Base-by-base conservation (phyloP, 208 protist genomes). In the Trypanosoma vivax region DNA sequence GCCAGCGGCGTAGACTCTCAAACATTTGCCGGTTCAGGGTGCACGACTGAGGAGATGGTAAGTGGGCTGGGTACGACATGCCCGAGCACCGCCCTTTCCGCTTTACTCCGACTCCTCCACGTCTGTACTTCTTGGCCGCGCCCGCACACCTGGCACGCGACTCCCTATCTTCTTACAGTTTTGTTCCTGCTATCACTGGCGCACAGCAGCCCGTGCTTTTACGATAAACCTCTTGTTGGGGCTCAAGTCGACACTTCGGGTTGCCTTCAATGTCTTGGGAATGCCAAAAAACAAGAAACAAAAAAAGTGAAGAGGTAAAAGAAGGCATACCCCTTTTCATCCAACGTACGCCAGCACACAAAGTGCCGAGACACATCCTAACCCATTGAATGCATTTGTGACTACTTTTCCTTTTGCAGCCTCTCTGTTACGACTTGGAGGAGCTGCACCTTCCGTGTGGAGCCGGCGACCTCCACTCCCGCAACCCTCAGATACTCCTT, bases 401-500 rank as follows among this genome's bases (percentile, higher is more conserved):
- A 37, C 34, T 55, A 7, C 35, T 46, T 50, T 56, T 56, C 28
- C 24, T 38, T 48, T 27, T 41, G 16, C 35, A 65, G 25, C 46
- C 28, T 39, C 31, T 13, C 21, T 33, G 25, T 62, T 0, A 61
- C 59, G 5, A 55, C 21, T 45, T 51, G 49, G 40, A 79, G 50
- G 6, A 74, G 33, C 9, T 73, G 65, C 25, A 59, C 60, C 39
- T 79, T 79, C 43, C 60, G 54, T 25, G 50, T 55, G 4, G 33
- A 54, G 4, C 35, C 65, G 37, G 7, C 54, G 9, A 19, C 13
- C n/a, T 30, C 43, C 38, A 33, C 58, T n/a, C 50, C 42, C 27
- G 58, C 5, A 10, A 35, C 41, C 0, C 38, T 40, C 21, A 88
- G 42, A 55, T 81, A 88, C 30, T 29, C 57, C 42, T 60, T 71